A percentile compares a stretch with the other conserved stretches of the same genome.
Evolutionary conservation across 2,329 filamentous ascomycete genomes (phyloP).

Genomic region (Penicillium sp.): DNA sequence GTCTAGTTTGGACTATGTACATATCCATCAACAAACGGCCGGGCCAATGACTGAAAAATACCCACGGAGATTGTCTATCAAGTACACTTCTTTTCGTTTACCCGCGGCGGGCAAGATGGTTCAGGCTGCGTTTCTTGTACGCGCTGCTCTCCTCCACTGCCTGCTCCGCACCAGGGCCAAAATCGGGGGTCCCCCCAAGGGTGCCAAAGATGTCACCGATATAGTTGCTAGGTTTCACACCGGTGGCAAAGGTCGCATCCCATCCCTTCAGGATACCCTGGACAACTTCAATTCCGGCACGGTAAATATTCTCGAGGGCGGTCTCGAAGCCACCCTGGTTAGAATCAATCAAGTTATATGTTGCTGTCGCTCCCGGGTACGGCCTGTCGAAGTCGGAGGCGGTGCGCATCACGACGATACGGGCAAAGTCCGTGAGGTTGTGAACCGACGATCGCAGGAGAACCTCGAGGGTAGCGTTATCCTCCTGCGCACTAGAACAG

Average conservation of each 20-base stretch:
- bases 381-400: slow-evolving; percentile 74
- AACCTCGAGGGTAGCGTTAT: slow-evolving; percentile 70
- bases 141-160: slow-evolving; percentile 25
- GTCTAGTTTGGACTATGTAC: too few species aligned
- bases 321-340: slow-evolving; percentile 68
- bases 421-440: slow-evolving; percentile 66
- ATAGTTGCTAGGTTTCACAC: slow-evolving; percentile 66
- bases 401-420: slow-evolving; percentile 71
- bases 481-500: slow-evolving; percentile 74
- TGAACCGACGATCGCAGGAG: slow-evolving; percentile 63
- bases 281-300: slow-evolving; percentile 68
- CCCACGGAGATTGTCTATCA: too few species aligned
- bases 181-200: slow-evolving; percentile 68
- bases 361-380: slow-evolving; percentile 59
- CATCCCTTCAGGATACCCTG: slow-evolving; percentile 66
- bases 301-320: slow-evolving; percentile 68
- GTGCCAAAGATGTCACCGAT: slow-evolving; percentile 73
- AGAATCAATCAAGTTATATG: slow-evolving; percentile 63
- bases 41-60: too few species aligned
- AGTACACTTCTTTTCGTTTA: slow-evolving; percentile 4
- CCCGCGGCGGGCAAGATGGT: slow-evolving; percentile 11
- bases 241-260: slow-evolving; percentile 61
- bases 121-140: slow-evolving; percentile 24
- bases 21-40: too few species aligned
- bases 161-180: slow-evolving; percentile 50